Evolutionary conservation across 106 monocot genomes (phyloP).

Genomic region (Narthecium ossifragum): DNA sequence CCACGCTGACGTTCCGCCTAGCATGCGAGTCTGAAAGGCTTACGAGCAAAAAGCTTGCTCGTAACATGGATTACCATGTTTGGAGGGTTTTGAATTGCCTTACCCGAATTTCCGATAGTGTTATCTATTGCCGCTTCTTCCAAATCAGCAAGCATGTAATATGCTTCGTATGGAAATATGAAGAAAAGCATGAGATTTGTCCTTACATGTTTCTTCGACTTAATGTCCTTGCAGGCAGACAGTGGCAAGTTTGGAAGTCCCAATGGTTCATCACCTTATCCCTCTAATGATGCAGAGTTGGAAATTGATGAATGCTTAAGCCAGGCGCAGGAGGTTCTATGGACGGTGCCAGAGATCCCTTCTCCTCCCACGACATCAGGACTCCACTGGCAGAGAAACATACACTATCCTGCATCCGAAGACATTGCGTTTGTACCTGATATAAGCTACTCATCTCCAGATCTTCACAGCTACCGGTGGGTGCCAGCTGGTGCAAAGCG

Average conservation of each 20-base stretch:
- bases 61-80: too few species aligned
- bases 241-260: slow-evolving; percentile 49
- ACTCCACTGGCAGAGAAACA: slow-evolving; percentile 53
- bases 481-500: slow-evolving; percentile 19
- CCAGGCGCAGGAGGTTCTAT: slow-evolving; percentile 63
- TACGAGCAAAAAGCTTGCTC: too few species aligned
- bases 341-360: slow-evolving; percentile 69
- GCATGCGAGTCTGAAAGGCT: too few species aligned
- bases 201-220: background rate
- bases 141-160: too few species aligned
- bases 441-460: slow-evolving; percentile 26
- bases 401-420: slow-evolving; percentile 21
- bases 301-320: slow-evolving; percentile 35
- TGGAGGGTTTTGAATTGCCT: too few species aligned
- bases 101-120: too few species aligned
- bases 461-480: slow-evolving; percentile 2
- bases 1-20: too few species aligned
- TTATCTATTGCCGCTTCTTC: too few species aligned
- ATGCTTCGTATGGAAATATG: too few species aligned
- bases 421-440: slow-evolving; percentile 53
- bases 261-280: slow-evolving; percentile 39
- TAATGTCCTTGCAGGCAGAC: slow-evolving; percentile 17
- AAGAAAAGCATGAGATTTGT: too few species aligned
- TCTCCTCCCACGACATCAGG: slow-evolving; percentile 83
- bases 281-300: slow-evolving; percentile 34